A percentile compares a stretch with the other conserved stretches of the same genome.
These are phyloP conservation scores for Waltergamsia citrina DNA, from an alignment of 2,329 filamentous ascomycete species.

Conservation along the genomic window DNA sequence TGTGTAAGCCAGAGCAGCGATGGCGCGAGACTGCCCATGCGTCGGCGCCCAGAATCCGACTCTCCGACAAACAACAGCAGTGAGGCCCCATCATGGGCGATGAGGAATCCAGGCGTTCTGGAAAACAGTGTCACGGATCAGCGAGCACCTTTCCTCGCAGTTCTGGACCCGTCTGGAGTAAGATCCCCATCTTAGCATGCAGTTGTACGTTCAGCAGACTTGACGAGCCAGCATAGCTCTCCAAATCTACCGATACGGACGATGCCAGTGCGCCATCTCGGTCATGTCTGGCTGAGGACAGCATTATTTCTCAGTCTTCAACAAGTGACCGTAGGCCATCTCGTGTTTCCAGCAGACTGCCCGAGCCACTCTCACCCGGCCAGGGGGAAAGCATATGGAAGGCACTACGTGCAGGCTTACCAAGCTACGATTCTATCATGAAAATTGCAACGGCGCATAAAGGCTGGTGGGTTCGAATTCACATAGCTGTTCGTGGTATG, in stretches of 20 bases:
- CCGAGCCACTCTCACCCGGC: constrained; percentile 1
- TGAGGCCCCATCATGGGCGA: background rate
- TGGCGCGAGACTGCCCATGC: constrained; percentile 4
- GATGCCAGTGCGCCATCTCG: background rate
- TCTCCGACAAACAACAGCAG: background rate
- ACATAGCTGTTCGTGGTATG: constrained; percentile 2
- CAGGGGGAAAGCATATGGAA: constrained; percentile 3
- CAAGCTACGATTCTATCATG: constrained; percentile 4
- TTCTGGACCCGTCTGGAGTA: constrained; percentile 4
- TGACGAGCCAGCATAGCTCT: constrained; percentile 4
- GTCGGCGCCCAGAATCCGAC: constrained; percentile 4
- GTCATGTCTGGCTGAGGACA: background rate
- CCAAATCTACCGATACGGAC: background rate
- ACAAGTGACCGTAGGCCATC: constrained; percentile 2
- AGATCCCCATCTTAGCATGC: background rate
- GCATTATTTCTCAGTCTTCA: constrained; percentile 1
- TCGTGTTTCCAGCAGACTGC: constrained; percentile 3
- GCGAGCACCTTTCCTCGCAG: constrained; percentile 4
- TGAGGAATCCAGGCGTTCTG: constrained; percentile 2
- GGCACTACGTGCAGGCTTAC: constrained; percentile 4
- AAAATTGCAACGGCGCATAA: background rate
- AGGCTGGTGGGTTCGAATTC: constrained; percentile 4
- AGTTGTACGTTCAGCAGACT: constrained; percentile 2
- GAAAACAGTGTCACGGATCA: constrained; percentile 5
- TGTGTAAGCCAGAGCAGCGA: constrained; percentile 8